phyloP scores from a whole-genome alignment of 2,329 filamentous ascomycete genomes.

The Cladobotryum protrusum region DNA sequence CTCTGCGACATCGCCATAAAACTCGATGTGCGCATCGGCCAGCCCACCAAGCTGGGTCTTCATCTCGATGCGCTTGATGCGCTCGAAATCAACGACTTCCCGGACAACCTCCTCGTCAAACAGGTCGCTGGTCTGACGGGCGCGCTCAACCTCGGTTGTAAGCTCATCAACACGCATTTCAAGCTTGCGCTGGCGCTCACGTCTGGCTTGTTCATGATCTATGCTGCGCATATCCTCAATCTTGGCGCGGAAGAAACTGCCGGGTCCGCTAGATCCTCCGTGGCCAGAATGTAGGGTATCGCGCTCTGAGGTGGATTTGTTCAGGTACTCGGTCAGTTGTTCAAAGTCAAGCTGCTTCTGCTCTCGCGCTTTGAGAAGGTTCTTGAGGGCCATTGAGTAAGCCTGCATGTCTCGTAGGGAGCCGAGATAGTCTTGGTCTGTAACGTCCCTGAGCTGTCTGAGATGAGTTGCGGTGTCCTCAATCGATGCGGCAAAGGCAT shows the following conservation, averaged over 20 bases:
- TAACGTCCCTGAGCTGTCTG: slow-evolving; percentile 77
- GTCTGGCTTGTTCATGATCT: slow-evolving; percentile 85
- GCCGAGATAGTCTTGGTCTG: slow-evolving; percentile 91
- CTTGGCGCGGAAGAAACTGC: slow-evolving; percentile 84
- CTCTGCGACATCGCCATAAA: slow-evolving; percentile 72
- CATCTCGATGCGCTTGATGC: slow-evolving; percentile 93
- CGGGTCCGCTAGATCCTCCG: slow-evolving; percentile 53
- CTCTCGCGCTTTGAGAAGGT: slow-evolving; percentile 84
- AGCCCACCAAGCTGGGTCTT: slow-evolving; percentile 77
- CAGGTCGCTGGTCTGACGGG: slow-evolving; percentile 79
- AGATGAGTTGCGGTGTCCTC: slow-evolving; percentile 77
- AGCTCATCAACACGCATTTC: slow-evolving; percentile 91
- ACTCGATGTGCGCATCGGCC: slow-evolving; percentile 78
- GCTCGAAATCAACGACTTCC: slow-evolving; percentile 89
- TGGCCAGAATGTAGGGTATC: slow-evolving; percentile 68
- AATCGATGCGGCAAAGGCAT: slow-evolving; percentile 79
- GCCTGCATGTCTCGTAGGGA: slow-evolving; percentile 92
- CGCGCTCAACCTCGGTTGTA: slow-evolving; percentile 79
- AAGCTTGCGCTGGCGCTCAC: slow-evolving; percentile 81
- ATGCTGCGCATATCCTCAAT: slow-evolving; percentile 95
- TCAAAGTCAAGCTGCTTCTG: slow-evolving; percentile 98
- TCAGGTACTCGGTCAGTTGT: slow-evolving; percentile 89
- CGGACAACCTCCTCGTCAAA: slow-evolving; percentile 96
- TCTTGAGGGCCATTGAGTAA: slow-evolving; percentile 81
- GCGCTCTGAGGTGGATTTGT: slow-evolving; percentile 80